Conservation (phyloP, 805 yeast genomes). For the Wickerhamiella occidentalis region DNA sequence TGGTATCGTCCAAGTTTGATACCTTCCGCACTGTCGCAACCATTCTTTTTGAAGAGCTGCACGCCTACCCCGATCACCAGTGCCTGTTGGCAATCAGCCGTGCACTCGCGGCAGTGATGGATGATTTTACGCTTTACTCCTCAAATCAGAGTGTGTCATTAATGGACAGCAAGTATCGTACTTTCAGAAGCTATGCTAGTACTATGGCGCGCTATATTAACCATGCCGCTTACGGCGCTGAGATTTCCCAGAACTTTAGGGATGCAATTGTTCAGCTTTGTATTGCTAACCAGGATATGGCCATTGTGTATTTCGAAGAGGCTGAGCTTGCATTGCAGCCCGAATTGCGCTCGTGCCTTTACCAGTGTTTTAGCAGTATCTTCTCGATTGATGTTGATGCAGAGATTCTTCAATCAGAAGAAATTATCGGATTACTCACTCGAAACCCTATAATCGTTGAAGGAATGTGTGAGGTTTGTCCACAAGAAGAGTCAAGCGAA, state of each 20-base stretch:
- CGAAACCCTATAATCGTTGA: background rate
- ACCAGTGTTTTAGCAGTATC: background rate
- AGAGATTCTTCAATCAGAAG: background rate
- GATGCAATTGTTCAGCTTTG: background rate
- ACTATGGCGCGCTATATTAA: background rate
- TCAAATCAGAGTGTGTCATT: background rate
- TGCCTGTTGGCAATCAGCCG: background rate
- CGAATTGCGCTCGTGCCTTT: background rate
- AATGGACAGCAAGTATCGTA: slow-evolving; percentile 4
- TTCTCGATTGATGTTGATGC: background rate
- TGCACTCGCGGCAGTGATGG: background rate
- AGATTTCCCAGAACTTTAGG: background rate
- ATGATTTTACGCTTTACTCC: slow-evolving; percentile 4
- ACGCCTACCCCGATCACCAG: background rate
- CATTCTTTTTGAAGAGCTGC: background rate
- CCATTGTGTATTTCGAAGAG: slow-evolving; percentile 6
- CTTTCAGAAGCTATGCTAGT: background rate
- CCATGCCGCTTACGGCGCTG: background rate
- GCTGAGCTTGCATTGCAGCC: background rate
- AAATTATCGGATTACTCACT: background rate
- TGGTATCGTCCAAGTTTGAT: slow-evolving; percentile 5
- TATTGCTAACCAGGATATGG: slow-evolving; percentile 10
- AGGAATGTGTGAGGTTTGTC: slow-evolving; percentile 10
- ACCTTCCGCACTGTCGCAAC: background rate
- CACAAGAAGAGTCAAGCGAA: background rate